Evolutionary conservation across 1,139 yeast genomes (phyloP), one percentile per base, ranked within the genome.

Genomic region (Geotrichum bryndzae): DNA sequence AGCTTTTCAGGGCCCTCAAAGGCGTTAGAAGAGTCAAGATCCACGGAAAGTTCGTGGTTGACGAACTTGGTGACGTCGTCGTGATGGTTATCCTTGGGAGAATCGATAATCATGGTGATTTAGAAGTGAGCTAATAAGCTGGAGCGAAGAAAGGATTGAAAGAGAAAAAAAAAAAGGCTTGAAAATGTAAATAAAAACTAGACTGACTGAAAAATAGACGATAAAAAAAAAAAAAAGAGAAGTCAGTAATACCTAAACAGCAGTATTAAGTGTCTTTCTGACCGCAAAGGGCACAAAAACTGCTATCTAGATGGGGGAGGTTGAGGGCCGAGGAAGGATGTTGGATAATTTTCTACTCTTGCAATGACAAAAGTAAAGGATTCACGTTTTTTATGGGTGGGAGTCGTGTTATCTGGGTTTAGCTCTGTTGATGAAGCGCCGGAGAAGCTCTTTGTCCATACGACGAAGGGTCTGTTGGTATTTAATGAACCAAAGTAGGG

Each of bases 1-100:
- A 94, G 80, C 76, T 94, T 94, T 75, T 94, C 99, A 25, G 99
- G 98, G 13, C 99, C 99, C 77, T 92, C 98, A 73, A 92, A 92
- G 2, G 97, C 97, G 72, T 84, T 87, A 23, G 96, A 81, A 41
- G 97, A 90, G 76, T 92, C 97, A 67, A 91, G 77, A 67, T 83
- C 82, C 58, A 86, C 86, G n/a, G 96, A 86, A 59, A 89, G 78
- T 66, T 86, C 88, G 74, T 87, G 90, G 74, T 90, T 90, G 69
- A 88, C 84, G 70, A 80, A 88, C 60, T 69, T 70, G 55, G 83
- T 78, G 68, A 80, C 82, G 67, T 77, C 77, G 61, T 73, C 75
- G 64, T 60, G 53, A 64, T 60, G 53, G 45, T 46, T 38, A 41
- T 38, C n/a, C 56, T 65, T 63, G 48, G 60, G 58, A 53, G 65